Evolutionary conservation across 2,329 filamentous ascomycete species (phyloP).

Genomic region (Hortaea werneckii): DNA sequence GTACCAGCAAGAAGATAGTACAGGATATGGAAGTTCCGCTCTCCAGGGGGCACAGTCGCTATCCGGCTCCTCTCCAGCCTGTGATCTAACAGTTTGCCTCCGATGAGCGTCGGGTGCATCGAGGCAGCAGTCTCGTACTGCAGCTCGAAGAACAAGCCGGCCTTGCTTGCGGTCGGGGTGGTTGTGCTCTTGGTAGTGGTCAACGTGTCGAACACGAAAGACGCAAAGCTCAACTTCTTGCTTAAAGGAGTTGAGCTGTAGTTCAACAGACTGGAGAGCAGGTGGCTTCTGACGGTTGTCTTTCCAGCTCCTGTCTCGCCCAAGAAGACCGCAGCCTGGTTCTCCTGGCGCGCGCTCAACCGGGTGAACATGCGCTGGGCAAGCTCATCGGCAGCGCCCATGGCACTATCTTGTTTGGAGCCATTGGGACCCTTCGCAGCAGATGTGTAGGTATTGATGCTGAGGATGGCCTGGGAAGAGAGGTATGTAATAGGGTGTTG

Average conservation of each 20-base stretch:
- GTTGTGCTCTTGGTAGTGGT: constrained; percentile 96
- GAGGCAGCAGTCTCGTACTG: constrained; percentile 89
- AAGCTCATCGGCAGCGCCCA: constrained; percentile 85
- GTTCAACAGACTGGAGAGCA: constrained; percentile 73
- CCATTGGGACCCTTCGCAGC: constrained; percentile 84
- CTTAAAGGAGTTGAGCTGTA: constrained; percentile 90
- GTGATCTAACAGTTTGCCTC: constrained; percentile 90
- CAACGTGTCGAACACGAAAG: constrained; percentile 90
- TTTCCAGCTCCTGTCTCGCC: constrained; percentile 95
- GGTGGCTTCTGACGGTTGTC: constrained; percentile 83
- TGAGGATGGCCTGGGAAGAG: constrained; percentile 83
- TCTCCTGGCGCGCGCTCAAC: constrained; percentile 79
- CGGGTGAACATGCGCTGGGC: constrained; percentile 77
- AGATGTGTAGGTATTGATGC: constrained; percentile 88
- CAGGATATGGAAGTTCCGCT: constrained; percentile 90
- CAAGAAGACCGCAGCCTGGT: constrained; percentile 88
- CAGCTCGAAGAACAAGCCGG: constrained; percentile 88
- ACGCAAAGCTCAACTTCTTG: constrained; percentile 81
- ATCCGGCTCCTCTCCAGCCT: constrained; percentile 86
- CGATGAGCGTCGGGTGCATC: constrained; percentile 76
- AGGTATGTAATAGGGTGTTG: constrained; percentile 77
- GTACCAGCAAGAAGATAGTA: constrained; percentile 94
- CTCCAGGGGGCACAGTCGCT: constrained; percentile 82
- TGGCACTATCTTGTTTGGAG: constrained; percentile 59
- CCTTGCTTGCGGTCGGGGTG: constrained; percentile 89